Base-by-base conservation (phyloP, 1,284 basidiomycete species). In the Lentinula novae-zelandiae region DNA sequence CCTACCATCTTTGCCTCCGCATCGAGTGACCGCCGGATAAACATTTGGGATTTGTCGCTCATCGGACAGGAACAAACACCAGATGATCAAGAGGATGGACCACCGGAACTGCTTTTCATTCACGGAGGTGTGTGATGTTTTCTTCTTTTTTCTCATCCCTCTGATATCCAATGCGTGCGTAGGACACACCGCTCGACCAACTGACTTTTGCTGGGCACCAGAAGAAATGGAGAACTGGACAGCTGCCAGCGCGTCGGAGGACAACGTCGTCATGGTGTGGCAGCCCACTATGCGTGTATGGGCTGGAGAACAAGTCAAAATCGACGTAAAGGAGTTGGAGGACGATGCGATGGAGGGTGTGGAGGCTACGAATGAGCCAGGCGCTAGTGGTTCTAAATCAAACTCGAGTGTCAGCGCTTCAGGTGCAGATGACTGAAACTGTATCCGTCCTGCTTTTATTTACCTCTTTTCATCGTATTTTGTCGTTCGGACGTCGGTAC, bases 61-160 rank as follows among this genome's bases (percentile, higher is more conserved):
- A 98, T 99, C 65, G 96, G 96, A 1, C 86, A 91, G 56, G 97
- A 99, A 74, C 96, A 99, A 73, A 94, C 93, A 0, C 96, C 96
- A 2, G 96, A 99, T 67, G 96, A 99, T 70, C 93, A 95, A 57
- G 97, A 99, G 74, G 96, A 99, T 70, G 96, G 97, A 66, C 88
- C 97, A 3, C 96, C 96, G 3, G 95, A 98, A 73, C 77, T 97
- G 62, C 76, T 97, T 65, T 98, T 98, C 72, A 84, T 96, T 52
- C 95, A 97, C 68, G 95, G 95, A 67, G 93, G 92, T 85, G 76
- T 60, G 76, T 69, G n/a, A 22, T 61, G 36, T 38, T 40, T 53
- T 52, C 57, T 46, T 22, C 8, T 38, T 53, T 34, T 53, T 22
- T 34, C 53, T 60, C 22, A 27, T 10, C 22, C 42, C 39, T 12